A percentile compares a stretch with the other conserved stretches of the same genome.
phyloP scores from a whole-genome alignment of 1,139 yeast genomes.

The Meyerozyma sp. region DNA sequence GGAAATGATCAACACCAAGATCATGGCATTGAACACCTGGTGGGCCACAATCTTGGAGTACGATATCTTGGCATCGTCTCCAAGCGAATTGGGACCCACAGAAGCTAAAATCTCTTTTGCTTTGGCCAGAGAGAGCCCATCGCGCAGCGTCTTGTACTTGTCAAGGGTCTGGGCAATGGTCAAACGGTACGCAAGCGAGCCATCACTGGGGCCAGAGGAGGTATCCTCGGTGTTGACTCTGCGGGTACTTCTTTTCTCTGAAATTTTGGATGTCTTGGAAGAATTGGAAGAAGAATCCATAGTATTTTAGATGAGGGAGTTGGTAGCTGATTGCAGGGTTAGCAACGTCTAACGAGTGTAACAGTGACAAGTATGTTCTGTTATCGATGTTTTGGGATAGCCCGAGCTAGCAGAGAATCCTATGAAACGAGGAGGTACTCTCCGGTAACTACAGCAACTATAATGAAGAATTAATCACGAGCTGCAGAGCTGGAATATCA shows the following conservation, averaged over 20 bases:
- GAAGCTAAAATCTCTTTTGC: constrained; percentile 9
- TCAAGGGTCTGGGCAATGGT: constrained; percentile 9
- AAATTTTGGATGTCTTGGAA: not conserved
- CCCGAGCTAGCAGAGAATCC: not conserved
- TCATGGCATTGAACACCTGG: constrained; percentile 79
- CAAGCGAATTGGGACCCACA: constrained; percentile 59
- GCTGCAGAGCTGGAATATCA: not conserved
- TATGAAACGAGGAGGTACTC: not conserved
- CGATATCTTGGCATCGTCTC: constrained; percentile 58
- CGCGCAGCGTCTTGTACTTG: constrained; percentile 9
- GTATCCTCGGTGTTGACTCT: constrained; percentile 1
- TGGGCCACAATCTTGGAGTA: constrained; percentile 54
- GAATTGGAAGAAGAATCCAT: not conserved
- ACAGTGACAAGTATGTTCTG: too few species aligned
- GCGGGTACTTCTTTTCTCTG: not conserved
- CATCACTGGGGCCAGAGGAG: not conserved
- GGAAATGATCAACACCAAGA: constrained; percentile 65
- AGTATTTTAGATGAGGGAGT: not conserved
- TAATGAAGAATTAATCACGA: not conserved
- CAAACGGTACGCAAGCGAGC: constrained; percentile 11
- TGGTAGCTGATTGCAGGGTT: not conserved
- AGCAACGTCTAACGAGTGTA: not conserved
- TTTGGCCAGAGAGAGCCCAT: constrained; percentile 12
- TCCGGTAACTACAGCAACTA: not conserved
- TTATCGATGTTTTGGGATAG: too few species aligned